Conservation (phyloP, 1,139 yeast species). For the Lodderomyces margitis region DNA sequence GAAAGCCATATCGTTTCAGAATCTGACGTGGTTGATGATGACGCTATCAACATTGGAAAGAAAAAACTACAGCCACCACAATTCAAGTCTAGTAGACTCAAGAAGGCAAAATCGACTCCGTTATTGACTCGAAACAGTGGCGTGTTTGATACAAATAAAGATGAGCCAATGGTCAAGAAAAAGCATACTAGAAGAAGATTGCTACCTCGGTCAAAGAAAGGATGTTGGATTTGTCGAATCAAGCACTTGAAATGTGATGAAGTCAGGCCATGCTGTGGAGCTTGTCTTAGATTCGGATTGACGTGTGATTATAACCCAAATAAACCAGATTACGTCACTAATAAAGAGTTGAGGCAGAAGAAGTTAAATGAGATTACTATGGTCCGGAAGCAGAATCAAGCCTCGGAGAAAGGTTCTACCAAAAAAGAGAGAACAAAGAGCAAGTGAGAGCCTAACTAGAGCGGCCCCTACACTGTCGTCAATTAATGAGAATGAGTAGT, state of each 20-base stretch:
- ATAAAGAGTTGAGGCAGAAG: conserved; percentile 35
- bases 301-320: conserved; percentile 43
- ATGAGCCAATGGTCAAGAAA: conserved; percentile 17
- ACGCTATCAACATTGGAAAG: not conserved
- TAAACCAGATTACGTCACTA: conserved; percentile 42
- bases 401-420: conserved; percentile 4
- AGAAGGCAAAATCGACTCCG: not conserved
- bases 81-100: not conserved
- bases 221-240: conserved; percentile 52
- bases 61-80: not conserved
- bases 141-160: conserved; percentile 11
- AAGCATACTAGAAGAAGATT: conserved; percentile 43
- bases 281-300: conserved; percentile 43
- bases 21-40: not conserved
- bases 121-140: not conserved
- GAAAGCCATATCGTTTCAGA: not conserved
- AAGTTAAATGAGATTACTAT: conserved; percentile 34
- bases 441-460: no score
- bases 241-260: conserved; percentile 52
- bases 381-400: conserved; percentile 30
- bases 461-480: no score
- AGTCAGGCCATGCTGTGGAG: conserved; percentile 36
- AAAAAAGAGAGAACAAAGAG: conserved; percentile 7
- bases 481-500: no score
- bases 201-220: conserved; percentile 43